phyloP scores from a whole-genome alignment of 2,329 filamentous ascomycete species.

The Xylariales sp. region DNA sequence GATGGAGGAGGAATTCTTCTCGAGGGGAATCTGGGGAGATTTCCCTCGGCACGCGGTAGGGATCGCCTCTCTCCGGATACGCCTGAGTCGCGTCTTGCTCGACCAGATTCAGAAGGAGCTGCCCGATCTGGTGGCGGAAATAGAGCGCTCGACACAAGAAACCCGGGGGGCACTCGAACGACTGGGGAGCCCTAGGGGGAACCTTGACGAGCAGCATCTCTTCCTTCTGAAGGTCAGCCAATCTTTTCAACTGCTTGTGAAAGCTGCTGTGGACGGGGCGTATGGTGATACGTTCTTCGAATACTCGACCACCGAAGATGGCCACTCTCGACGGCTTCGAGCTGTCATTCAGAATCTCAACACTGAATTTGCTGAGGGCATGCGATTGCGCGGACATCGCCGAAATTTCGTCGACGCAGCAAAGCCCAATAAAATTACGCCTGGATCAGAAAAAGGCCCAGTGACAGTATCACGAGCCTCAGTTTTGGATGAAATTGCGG shows the following conservation, averaged over 20 bases:
- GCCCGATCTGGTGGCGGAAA: slow-evolving; percentile 23
- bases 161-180: slow-evolving; percentile 16
- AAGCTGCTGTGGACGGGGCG: slow-evolving; percentile 20
- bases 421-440: too few species aligned
- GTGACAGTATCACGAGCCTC: slow-evolving; percentile 11
- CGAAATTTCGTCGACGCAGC: slow-evolving; percentile 7
- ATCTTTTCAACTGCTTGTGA: slow-evolving; percentile 18
- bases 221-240: slow-evolving; percentile 24
- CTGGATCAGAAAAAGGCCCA: background rate
- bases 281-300: slow-evolving; percentile 25
- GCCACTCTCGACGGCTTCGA: slow-evolving; percentile 15
- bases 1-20: slow-evolving; percentile 12
- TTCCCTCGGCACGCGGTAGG: slow-evolving; percentile 13
- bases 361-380: slow-evolving; percentile 15
- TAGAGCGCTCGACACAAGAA: slow-evolving; percentile 18
- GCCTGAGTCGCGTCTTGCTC: slow-evolving; percentile 19
- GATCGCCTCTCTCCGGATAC: slow-evolving; percentile 13
- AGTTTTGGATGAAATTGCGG: slow-evolving; percentile 18
- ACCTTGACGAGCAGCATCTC: slow-evolving; percentile 19
- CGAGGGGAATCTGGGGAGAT: slow-evolving; percentile 8
- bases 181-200: slow-evolving; percentile 18
- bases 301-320: slow-evolving; percentile 10
- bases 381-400: slow-evolving; percentile 17
- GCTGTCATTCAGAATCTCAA: slow-evolving; percentile 20
- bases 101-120: slow-evolving; percentile 26